phyloP scores from a whole-genome alignment of 345 rosid species.

The Bruguiera parviflora region DNA sequence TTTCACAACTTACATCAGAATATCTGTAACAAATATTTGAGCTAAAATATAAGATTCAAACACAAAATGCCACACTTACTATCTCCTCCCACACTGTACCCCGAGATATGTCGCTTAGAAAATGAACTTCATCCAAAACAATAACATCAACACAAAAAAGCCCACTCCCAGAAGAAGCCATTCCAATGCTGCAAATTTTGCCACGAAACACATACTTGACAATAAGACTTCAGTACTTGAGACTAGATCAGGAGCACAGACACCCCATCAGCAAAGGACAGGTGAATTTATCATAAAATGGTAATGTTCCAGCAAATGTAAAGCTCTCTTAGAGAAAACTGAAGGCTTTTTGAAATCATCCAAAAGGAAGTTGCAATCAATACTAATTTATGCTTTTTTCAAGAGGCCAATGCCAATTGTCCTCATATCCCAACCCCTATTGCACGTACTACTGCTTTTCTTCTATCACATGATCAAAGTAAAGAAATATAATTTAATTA shows the following conservation, averaged over 20 bases:
- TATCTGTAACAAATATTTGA: background rate
- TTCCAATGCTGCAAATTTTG: constrained; percentile 68
- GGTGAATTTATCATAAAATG: background rate
- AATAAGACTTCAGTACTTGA: constrained; percentile 4
- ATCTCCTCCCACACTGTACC: constrained; percentile 80
- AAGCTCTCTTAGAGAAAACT: background rate
- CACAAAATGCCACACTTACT: constrained; percentile 12
- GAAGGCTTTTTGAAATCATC: no score
- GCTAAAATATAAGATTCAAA: constrained; percentile 6
- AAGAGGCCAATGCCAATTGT: no score
- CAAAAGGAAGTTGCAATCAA: no score
- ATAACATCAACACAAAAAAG: constrained; percentile 85
- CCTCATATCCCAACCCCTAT: no score
- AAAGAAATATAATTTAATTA: background rate
- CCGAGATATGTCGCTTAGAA: constrained; percentile 78
- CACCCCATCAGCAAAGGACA: constrained; percentile 6
- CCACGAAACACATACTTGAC: constrained; percentile 10
- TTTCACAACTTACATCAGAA: constrained; percentile 7
- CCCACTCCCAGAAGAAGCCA: constrained; percentile 75
- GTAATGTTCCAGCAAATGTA: background rate
- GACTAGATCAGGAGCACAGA: constrained; percentile 1
- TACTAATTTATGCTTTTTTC: no score
- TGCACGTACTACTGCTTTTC: no score
- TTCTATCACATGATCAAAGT: no score
- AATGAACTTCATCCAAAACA: constrained; percentile 95